A percentile compares a stretch with the other conserved stretches of the same genome.
Conservation (phyloP, 176 grass and related monocot genomes). For the Oryza rufipogon region DNA sequence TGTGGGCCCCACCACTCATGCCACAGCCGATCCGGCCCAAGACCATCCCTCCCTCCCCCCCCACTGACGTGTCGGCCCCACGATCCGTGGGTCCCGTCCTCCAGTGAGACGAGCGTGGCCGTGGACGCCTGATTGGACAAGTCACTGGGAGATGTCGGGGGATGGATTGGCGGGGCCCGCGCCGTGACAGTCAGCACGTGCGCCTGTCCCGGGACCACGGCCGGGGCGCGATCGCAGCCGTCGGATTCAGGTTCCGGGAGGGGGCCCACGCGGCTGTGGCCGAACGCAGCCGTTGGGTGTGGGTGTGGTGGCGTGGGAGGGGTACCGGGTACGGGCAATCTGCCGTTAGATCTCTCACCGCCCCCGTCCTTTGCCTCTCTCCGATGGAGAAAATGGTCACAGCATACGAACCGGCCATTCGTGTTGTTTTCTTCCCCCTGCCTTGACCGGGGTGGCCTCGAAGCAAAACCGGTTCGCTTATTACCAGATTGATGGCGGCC, state of each 20-base stretch:
- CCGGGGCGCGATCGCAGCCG: neutral
- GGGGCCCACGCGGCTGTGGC: slow-evolving; percentile 22
- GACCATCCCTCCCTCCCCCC: too few relatives aligned
- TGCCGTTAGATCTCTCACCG: slow-evolving; percentile 40
- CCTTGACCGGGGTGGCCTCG: slow-evolving; percentile 27
- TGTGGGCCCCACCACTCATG: neutral
- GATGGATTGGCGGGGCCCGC: neutral
- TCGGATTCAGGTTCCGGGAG: slow-evolving; percentile 21
- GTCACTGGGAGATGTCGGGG: slow-evolving; percentile 14
- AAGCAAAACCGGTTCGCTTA: neutral
- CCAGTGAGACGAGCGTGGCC: slow-evolving; percentile 5
- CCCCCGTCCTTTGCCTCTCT: neutral
- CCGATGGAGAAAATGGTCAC: neutral
- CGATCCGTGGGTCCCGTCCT: neutral
- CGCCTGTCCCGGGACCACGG: slow-evolving; percentile 42
- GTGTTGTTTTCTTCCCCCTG: neutral
- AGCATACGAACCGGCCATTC: neutral
- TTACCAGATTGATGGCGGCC: slow-evolving; percentile 19
- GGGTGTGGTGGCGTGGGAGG: slow-evolving; percentile 10
- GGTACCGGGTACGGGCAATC: slow-evolving; percentile 43
- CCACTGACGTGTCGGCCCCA: neutral
- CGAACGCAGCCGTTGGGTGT: neutral
- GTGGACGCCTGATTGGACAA: slow-evolving; percentile 38
- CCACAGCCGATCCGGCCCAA: neutral
- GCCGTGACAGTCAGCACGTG: slow-evolving; percentile 52